Evolutionary conservation across 345 rosid genomes (phyloP).

Genomic region (Camelina laxa): DNA sequence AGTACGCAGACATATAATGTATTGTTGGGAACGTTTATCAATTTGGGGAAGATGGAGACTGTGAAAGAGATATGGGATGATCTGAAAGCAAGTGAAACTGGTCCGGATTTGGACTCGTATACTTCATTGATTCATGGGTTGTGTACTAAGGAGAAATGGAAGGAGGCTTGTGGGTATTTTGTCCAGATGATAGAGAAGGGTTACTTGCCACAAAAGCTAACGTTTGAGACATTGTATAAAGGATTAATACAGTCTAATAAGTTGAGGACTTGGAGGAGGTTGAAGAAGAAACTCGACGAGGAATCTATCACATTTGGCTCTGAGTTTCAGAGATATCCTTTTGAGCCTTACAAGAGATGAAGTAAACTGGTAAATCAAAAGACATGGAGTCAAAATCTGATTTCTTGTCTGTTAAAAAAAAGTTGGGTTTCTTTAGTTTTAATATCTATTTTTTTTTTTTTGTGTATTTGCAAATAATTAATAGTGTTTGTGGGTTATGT

Average conservation of each 20-base stretch:
- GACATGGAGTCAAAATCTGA: too few species aligned
- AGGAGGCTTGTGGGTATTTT: slow-evolving; percentile 72
- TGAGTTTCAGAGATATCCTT: slow-evolving; percentile 68
- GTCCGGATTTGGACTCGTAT: slow-evolving; percentile 85
- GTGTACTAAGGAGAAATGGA: slow-evolving; percentile 73
- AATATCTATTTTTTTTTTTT: too few species aligned
- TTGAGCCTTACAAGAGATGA: slow-evolving; percentile 74
- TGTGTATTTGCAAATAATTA: too few species aligned
- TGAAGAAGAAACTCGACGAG: slow-evolving; percentile 84
- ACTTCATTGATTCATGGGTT: slow-evolving; percentile 71
- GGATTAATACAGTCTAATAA: slow-evolving; percentile 86
- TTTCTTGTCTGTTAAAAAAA: too few species aligned
- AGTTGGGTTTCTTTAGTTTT: too few species aligned
- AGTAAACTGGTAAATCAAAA: neutral
- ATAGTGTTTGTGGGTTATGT: too few species aligned
- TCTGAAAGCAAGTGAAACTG: slow-evolving; percentile 51
- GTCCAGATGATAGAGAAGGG: slow-evolving; percentile 96
- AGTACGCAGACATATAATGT: slow-evolving; percentile 67
- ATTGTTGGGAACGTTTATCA: slow-evolving; percentile 64
- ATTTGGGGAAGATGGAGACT: slow-evolving; percentile 57
- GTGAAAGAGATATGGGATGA: slow-evolving; percentile 78
- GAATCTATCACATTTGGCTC: slow-evolving; percentile 75
- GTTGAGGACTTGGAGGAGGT: slow-evolving; percentile 90
- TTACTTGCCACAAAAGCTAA: slow-evolving; percentile 80
- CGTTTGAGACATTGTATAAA: slow-evolving; percentile 78